phyloP scores from a whole-genome alignment of 345 rosid genomes.

The Laguncularia racemosa region DNA sequence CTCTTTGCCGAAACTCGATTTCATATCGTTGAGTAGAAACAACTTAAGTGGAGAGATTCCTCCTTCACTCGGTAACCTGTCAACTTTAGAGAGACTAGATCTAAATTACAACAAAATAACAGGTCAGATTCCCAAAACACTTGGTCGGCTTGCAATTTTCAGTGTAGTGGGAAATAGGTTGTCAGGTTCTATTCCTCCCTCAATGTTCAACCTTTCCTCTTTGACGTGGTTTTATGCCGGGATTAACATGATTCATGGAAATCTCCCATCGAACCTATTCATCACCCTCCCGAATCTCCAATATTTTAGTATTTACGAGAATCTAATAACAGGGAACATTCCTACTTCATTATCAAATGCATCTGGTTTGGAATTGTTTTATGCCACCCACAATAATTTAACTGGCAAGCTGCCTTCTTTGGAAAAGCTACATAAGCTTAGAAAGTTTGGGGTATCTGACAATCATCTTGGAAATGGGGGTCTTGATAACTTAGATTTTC shows the following conservation, averaged over 20 bases:
- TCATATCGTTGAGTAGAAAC: background rate
- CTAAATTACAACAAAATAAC: constrained; percentile 6
- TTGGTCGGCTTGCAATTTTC: constrained; percentile 15
- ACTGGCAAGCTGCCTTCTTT: constrained; percentile 2
- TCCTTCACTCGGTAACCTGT: constrained; percentile 11
- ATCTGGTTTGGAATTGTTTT: background rate
- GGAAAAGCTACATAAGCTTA: constrained; percentile 8
- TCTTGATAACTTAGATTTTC: constrained; percentile 6
- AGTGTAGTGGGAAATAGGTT: constrained; percentile 14
- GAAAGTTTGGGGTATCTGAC: background rate
- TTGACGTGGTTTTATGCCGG: constrained; percentile 7
- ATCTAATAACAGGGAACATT: background rate
- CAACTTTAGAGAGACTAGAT: background rate
- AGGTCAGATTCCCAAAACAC: constrained; percentile 13
- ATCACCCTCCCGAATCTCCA: constrained; percentile 7
- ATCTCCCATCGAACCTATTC: constrained; percentile 12
- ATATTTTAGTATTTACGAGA: background rate
- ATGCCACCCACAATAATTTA: background rate
- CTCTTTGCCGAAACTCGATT: background rate
- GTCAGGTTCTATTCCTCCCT: constrained; percentile 18
- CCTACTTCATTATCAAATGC: constrained; percentile 4
- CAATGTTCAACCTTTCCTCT: constrained; percentile 24
- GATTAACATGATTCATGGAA: constrained; percentile 20
- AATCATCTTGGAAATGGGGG: constrained; percentile 6
- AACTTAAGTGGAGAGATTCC: constrained; percentile 9